These are phyloP conservation scores for Phialophora chinensis DNA, from an alignment of 2,329 filamentous ascomycete genomes.

Conservation along the genomic window DNA sequence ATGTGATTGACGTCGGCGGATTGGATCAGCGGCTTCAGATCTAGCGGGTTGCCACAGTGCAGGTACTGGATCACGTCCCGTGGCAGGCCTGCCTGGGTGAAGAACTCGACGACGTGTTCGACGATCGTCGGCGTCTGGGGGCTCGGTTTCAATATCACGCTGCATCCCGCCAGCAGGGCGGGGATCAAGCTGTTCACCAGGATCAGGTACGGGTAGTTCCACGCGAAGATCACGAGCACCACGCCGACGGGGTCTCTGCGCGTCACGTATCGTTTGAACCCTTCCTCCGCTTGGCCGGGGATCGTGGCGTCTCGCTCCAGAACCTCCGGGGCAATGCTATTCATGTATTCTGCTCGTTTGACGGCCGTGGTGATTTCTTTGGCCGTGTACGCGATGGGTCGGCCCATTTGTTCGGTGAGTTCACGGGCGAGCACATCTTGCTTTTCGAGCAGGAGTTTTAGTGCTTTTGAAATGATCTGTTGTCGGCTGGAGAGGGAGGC, in stretches of 20 bases:
- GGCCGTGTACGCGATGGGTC: slow-evolving; percentile 84
- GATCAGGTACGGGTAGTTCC: slow-evolving; percentile 97
- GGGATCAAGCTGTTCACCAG: slow-evolving; percentile 91
- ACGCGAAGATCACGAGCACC: slow-evolving; percentile 87
- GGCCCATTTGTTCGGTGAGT: slow-evolving; percentile 92
- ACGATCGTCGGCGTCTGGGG: slow-evolving; percentile 92
- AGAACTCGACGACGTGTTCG: slow-evolving; percentile 79
- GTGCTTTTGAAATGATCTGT: slow-evolving; percentile 78
- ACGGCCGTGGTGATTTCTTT: slow-evolving; percentile 86
- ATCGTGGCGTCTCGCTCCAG: slow-evolving; percentile 69
- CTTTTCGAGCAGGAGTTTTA: slow-evolving; percentile 71
- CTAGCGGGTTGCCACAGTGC: slow-evolving; percentile 78
- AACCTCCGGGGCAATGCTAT: slow-evolving; percentile 79
- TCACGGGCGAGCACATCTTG: slow-evolving; percentile 83
- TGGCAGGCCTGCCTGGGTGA: slow-evolving; percentile 80
- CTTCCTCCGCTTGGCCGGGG: slow-evolving; percentile 79
- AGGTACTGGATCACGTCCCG: slow-evolving; percentile 87
- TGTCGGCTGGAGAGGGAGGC: slow-evolving; percentile 78
- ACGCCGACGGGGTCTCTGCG: slow-evolving; percentile 86
- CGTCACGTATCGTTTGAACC: slow-evolving; percentile 83
- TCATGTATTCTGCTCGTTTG: slow-evolving; percentile 81
- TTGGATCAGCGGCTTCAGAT: slow-evolving; percentile 78
- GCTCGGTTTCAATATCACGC: slow-evolving; percentile 91
- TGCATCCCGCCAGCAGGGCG: slow-evolving; percentile 87
- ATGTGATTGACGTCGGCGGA: slow-evolving; percentile 78